A percentile compares a stretch with the other conserved stretches of the same genome.
Evolutionary conservation across 2,329 filamentous ascomycete genomes (phyloP).

Genomic region (Alternaria brassicicola): DNA sequence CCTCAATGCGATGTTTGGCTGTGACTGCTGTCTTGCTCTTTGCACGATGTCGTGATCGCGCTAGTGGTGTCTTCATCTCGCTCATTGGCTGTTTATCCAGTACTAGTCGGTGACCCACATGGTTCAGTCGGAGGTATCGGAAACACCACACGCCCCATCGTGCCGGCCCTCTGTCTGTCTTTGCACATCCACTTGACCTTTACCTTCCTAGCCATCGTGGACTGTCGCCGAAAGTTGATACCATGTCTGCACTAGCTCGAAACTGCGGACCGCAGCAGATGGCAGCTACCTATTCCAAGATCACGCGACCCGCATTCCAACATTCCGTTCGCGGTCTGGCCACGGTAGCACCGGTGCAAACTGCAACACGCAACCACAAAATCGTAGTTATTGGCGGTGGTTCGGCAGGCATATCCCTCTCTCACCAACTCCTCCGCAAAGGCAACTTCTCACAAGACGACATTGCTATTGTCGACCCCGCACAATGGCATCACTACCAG

Average conservation of each 20-base stretch:
- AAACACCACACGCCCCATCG: background rate
- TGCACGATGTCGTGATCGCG: conserved; percentile 2
- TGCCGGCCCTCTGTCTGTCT: background rate
- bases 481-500: conserved; percentile 70
- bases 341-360: conserved; percentile 35
- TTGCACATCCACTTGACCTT: background rate
- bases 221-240: background rate
- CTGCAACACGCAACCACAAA: conserved; percentile 59
- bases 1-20: background rate
- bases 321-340: conserved; percentile 24
- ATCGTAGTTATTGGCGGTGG: conserved; percentile 72
- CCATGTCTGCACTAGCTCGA: background rate
- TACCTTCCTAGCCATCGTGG: background rate
- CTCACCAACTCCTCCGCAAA: conserved; percentile 68
- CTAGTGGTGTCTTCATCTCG: background rate
- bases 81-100: background rate
- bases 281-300: background rate
- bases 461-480: conserved; percentile 69
- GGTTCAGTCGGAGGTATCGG: background rate
- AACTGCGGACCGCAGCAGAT: background rate
- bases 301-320: background rate
- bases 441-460: conserved; percentile 64
- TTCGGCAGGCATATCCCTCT: conserved; percentile 67
- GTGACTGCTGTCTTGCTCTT: background rate
- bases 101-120: background rate